Percentiles rank a stretch among this genome's conserved stretches.
Evolutionary conservation across 345 rosid species (phyloP).

Genomic region (Linum trigynum): DNA sequence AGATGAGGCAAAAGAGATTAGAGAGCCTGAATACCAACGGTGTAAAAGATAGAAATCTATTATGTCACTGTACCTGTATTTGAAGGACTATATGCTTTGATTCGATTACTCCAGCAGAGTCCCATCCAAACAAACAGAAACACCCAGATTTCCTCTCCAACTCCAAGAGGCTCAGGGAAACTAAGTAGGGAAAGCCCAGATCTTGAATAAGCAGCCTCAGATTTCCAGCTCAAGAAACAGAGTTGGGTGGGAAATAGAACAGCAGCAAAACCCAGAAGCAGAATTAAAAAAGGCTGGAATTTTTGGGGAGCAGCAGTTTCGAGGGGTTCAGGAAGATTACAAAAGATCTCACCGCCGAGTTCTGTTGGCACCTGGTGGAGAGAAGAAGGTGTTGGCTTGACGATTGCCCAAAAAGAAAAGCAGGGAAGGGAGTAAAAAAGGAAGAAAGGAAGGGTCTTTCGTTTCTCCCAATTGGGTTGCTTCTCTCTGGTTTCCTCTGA

Average conservation of each 20-base stretch:
- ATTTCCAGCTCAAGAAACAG: neutral
- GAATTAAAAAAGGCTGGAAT: neutral
- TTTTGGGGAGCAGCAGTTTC: neutral
- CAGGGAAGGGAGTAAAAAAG: neutral
- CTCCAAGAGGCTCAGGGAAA: no score
- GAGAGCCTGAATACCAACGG: no score
- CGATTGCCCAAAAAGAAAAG: neutral
- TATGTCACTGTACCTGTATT: constrained; percentile 36
- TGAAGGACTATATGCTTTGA: constrained; percentile 69
- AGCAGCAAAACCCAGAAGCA: neutral
- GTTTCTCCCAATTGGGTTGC: neutral
- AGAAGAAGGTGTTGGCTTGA: neutral
- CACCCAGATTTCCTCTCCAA: no score
- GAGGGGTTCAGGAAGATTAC: no score
- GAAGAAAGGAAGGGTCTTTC: neutral
- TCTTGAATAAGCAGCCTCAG: neutral
- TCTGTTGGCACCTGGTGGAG: no score
- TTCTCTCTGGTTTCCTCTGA: neutral
- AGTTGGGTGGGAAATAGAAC: no score
- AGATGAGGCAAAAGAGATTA: neutral
- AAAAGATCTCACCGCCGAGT: no score
- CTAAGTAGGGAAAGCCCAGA: neutral
- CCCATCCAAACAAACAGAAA: constrained; percentile 44
- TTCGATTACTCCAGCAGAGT: constrained; percentile 74
- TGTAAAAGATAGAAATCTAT: no score